These are phyloP conservation scores for Starmerella bacillaris DNA, from an alignment of 805 yeast genomes.

Conservation along the genomic window DNA sequence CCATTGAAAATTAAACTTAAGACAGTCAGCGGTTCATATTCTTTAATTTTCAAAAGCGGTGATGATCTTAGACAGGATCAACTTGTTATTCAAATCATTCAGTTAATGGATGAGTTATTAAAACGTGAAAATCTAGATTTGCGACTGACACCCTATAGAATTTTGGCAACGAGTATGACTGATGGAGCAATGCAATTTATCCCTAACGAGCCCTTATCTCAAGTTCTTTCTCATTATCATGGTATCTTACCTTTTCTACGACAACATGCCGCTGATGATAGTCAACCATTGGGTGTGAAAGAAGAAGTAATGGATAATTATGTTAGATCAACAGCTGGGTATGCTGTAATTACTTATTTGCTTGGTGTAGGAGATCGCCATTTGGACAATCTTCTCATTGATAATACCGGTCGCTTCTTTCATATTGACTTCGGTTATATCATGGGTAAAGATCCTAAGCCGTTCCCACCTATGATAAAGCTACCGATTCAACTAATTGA, in stretches of 20 bases:
- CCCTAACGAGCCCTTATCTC: constrained; percentile 79
- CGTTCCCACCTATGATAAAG: constrained; percentile 96
- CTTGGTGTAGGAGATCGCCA: constrained; percentile 97
- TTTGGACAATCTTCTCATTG: constrained; percentile 68
- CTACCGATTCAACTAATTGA: constrained; percentile 91
- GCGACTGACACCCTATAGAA: constrained; percentile 71
- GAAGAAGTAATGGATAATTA: constrained; percentile 76
- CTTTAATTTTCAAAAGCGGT: constrained; percentile 86
- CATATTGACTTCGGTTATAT: constrained; percentile 98
- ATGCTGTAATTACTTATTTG: constrained; percentile 85
- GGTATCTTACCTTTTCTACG: constrained; percentile 59
- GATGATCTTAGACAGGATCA: constrained; percentile 95
- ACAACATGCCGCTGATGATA: constrained; percentile 40
- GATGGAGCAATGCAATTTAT: constrained; percentile 90
- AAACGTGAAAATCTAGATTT: constrained; percentile 81
- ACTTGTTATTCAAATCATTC: constrained; percentile 80
- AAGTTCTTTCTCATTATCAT: constrained; percentile 53
- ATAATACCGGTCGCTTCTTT: constrained; percentile 76
- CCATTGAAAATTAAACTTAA: constrained; percentile 72
- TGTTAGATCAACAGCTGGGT: constrained; percentile 91
- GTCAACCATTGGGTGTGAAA: constrained; percentile 27
- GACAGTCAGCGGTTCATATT: constrained; percentile 40
- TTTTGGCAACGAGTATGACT: constrained; percentile 72
- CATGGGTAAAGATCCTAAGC: constrained; percentile 92
- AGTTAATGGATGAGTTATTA: constrained; percentile 73